Evolutionary conservation across 106 monocot species (phyloP), one percentile per base, ranked within the genome.

Genomic region (Dendrobium huoshanense): DNA sequence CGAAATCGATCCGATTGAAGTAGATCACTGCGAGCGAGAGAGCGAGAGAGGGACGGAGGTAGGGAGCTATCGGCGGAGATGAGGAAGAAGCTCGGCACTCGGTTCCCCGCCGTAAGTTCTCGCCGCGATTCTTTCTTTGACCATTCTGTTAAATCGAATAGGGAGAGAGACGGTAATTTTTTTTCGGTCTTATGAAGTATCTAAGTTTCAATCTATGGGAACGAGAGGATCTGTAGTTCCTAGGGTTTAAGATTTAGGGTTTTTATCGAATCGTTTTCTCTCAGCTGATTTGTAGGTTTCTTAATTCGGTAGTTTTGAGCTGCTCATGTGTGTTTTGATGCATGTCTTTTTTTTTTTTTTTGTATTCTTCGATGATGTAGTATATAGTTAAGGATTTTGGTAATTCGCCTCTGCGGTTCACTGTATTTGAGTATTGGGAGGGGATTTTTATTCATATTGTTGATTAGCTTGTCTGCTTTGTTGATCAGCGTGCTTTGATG

Each of bases 61-160:
- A 1, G 29, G 70, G 16, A 70, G 70, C 8, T 15, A 70, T 70
- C 70, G 43, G 10, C 19, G 55, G 73, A 80, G 89, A 95, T 96
- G 96, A 96, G 94, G 90, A 96, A 96, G 94, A 98, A 98, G 85
- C 92, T 98, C 55, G 98, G 94, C 72, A 95, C 98, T 40, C 92
- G 98, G 44, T 98, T 98, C 65, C 98, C 98, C n/a, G 98, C 98
- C 85, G 98, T 96, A 83, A 22, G 88, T 13, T 43, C 20, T 75
- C 79, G 20, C 19, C 51, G 20, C 33, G 37, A 70, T 70, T 33
- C 70, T 37, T 37, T 22, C 64, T 70, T 70, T 70, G 37, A 70
- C 15, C 16, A 29, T 29, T 5, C 19, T 10, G 27, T 37, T 9
- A 37, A 10, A 70, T 37, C 7, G 37, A 70, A 37, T 9, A 37